Evolutionary conservation across 768 basidiomycete species (phyloP), one percentile per base, ranked within the genome.

Genomic region (Termitomyces sp.): DNA sequence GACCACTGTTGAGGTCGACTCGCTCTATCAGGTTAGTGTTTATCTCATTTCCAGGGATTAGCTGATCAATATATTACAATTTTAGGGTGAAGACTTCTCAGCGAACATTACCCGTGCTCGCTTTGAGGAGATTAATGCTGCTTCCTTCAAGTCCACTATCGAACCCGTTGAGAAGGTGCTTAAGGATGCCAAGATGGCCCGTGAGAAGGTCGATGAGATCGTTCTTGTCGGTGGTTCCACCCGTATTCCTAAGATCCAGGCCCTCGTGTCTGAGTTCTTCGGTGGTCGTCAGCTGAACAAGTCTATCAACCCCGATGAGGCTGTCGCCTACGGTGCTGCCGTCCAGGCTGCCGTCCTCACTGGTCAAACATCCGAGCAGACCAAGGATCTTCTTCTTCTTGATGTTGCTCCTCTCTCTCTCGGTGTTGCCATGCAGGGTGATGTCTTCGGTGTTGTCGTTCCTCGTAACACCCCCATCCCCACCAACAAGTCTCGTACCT

Each of bases 341-440:
- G 97, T 99, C 67, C 97, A 99, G 77, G 97, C 97, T 58, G 97
- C 97, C 56, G 90, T 99, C 68, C 91, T 99, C 60, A 97, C 97
- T 63, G 94, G 94, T 56, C 94, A 98, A 73, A 98, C 95, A 47
- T 98, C 94, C 35, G 97, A 99, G 64, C 96, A 98, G 80, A 99
- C 97, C 57, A 90, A 93, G 73, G 96, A 98, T 70, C 88, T 99
- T 63, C 86, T 99, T 66, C 85, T 99, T 65, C 93, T 99, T 66
- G 97, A 99, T 76, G 96, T 99, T 61, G 90, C 97, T 60, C 96
- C 97, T 62, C 83, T 99, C 56, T 98, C 95, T 59, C 90, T 99
- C 66, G 96, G 96, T 87, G 97, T 99, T 64, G 97, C 97, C 73
- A 99, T 99, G 97, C 97, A 99, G 74, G 97, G 97, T 68, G 97